Percentiles rank a stretch among this genome's conserved stretches.
These are phyloP conservation scores for Apostasia ramifera DNA, from an alignment of 106 monocot genomes.

Conservation along the genomic window DNA sequence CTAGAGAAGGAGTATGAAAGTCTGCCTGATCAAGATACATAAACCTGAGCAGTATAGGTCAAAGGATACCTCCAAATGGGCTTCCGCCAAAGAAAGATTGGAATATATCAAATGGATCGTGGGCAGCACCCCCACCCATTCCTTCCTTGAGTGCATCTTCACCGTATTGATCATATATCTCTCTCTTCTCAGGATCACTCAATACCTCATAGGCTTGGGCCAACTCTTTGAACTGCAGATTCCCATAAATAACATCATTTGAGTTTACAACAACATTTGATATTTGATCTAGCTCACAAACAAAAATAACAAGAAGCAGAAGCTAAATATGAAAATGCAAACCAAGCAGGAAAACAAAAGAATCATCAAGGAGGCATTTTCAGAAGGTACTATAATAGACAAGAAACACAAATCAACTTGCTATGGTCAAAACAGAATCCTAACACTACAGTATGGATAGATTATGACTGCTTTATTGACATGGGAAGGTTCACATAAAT, in stretches of 20 bases:
- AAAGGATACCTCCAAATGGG: constrained; percentile 28
- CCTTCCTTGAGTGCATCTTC: constrained; percentile 65
- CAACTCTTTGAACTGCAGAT: constrained; percentile 49
- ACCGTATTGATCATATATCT: constrained; percentile 54
- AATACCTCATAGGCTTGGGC: constrained; percentile 59
- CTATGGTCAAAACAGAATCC: no score
- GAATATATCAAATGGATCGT: constrained; percentile 51
- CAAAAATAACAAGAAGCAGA: not conserved
- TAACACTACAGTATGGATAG: no score
- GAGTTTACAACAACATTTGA: not conserved
- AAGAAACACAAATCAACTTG: no score
- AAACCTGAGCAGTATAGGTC: not conserved
- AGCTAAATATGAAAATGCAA: no score
- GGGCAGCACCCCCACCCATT: constrained; percentile 43
- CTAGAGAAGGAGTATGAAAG: not conserved
- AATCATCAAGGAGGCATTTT: no score
- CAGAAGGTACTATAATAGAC: no score
- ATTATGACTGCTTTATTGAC: no score
- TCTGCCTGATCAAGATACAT: not conserved
- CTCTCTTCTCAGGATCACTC: constrained; percentile 59
- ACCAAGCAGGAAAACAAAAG: no score
- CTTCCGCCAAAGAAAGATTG: constrained; percentile 27
- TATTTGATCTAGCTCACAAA: not conserved
- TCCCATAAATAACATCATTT: not conserved
- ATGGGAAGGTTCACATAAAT: no score